Evolutionary conservation across 169 alveolate species (phyloP).

Genomic region (Babesia ovis): DNA sequence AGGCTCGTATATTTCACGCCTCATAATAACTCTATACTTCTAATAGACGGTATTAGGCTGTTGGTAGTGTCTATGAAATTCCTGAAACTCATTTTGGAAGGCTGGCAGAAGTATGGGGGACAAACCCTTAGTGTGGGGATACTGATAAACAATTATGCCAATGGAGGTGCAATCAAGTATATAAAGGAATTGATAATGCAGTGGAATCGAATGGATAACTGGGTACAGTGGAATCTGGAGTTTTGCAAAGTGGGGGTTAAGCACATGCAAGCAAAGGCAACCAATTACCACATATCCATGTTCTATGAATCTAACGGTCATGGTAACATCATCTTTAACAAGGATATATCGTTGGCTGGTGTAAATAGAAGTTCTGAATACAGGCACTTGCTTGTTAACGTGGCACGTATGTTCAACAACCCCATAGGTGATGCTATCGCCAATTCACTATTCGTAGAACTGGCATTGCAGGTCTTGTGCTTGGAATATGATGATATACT

Average conservation of each 20-base stretch:
- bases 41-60: constrained; percentile 69
- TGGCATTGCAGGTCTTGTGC: constrained; percentile 49
- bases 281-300: constrained; percentile 61
- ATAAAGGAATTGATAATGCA: constrained; percentile 12
- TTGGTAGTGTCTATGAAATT: constrained; percentile 52
- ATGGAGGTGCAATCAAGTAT: constrained; percentile 33
- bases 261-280: constrained; percentile 57
- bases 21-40: constrained; percentile 17
- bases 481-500: constrained; percentile 53
- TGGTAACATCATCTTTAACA: constrained; percentile 50
- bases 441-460: constrained; percentile 68
- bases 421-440: constrained; percentile 67
- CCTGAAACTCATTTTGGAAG: constrained; percentile 30
- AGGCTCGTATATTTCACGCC: constrained; percentile 67
- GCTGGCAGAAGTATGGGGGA: background rate
- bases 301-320: constrained; percentile 78
- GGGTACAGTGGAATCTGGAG: constrained; percentile 46
- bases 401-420: constrained; percentile 1
- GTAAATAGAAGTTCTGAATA: background rate
- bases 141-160: constrained; percentile 28
- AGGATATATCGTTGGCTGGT: background rate
- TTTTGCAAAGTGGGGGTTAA: constrained; percentile 70
- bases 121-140: constrained; percentile 14
- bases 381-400: background rate
- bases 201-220: constrained; percentile 5